Base-by-base conservation (phyloP, 306 rosid species). In the Begonia peltatifolia region DNA sequence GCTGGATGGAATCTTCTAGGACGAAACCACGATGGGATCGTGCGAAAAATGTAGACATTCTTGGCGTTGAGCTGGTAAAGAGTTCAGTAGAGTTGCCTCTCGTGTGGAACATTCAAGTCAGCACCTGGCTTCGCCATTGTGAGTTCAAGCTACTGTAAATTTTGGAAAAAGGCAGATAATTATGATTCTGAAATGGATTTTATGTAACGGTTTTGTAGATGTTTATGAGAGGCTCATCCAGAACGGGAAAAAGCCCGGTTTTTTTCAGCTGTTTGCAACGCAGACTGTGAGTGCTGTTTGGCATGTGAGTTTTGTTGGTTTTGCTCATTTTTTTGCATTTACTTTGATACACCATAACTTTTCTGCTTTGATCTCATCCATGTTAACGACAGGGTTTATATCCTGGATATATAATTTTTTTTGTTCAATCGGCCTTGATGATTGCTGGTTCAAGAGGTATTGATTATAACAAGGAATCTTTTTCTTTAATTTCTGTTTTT, bases 41-140 rank as follows among this genome's bases (percentile, higher is more conserved):
- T 58, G 99, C 96, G 9, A 87, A 75, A 58, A 92, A 92, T 66
- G 94, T 92, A 17, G 96, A 92, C 63, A 59, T 92, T 63, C 53
- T 92, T 46, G 94, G 96, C 46, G 94, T 92, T 46, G 94, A 92
- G 84, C 60, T 87, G 12, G 93, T 84, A 13, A 92, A 81, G 83
- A 92, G 94, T 72, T 54, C 99, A 30, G 96, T 87, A 58, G 72
- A 68, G 64, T 61, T 92, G 59, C 99, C 99, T 60, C 65, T 82
- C 68, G 82, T 81, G 53, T 87, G 99, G 99, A 92, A 92, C 58
- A 92, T 92, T 52, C 99, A 90, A 90, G 94, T 90, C 76, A 90
- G 99, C 81, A 86, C 99, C 64, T 92, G 99, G 99, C 96, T 92
- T 63, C 99, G 99, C 15, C 96, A 84, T 70, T 92, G 99, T 92